These are phyloP conservation scores for Salix caprea DNA, from an alignment of 345 rosid species.

Conservation along the genomic window DNA sequence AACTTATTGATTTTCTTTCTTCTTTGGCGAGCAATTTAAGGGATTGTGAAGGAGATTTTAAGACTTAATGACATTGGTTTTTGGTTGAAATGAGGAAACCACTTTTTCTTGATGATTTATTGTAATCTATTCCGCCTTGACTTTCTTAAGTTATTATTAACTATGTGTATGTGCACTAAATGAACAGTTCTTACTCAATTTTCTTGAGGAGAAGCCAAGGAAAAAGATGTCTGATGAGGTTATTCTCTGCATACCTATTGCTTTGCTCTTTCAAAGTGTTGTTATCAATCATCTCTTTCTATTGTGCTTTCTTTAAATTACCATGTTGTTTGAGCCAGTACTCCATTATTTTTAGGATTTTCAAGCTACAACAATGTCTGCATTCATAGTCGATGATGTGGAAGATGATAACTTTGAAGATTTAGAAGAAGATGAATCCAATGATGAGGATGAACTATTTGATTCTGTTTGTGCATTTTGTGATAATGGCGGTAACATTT, in stretches of 20 bases:
- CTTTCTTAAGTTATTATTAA: neutral
- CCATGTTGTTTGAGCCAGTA: conserved; percentile 12
- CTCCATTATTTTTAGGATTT: conserved; percentile 36
- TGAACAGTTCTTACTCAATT: conserved; percentile 53
- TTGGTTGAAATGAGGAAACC: neutral
- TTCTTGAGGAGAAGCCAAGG: conserved; percentile 61
- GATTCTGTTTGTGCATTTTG: conserved; percentile 82
- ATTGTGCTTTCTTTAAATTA: neutral
- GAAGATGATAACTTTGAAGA: conserved; percentile 34
- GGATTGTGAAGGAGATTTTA: no score
- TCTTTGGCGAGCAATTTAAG: neutral
- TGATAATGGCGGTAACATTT: conserved; percentile 74
- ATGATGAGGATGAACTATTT: conserved; percentile 48
- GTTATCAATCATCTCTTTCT: neutral
- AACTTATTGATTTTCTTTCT: neutral
- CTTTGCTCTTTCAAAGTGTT: neutral
- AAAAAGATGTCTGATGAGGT: conserved; percentile 61
- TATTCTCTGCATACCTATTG: conserved; percentile 8
- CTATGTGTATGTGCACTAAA: neutral
- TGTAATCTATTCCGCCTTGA: neutral
- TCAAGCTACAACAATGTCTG: conserved; percentile 27
- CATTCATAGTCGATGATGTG: conserved; percentile 62
- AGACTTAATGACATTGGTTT: neutral
- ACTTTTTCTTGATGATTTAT: neutral
- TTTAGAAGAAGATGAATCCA: conserved; percentile 36